phyloP scores from a whole-genome alignment of 1,284 basidiomycete genomes.

The Gastroboletus turbinatus region DNA sequence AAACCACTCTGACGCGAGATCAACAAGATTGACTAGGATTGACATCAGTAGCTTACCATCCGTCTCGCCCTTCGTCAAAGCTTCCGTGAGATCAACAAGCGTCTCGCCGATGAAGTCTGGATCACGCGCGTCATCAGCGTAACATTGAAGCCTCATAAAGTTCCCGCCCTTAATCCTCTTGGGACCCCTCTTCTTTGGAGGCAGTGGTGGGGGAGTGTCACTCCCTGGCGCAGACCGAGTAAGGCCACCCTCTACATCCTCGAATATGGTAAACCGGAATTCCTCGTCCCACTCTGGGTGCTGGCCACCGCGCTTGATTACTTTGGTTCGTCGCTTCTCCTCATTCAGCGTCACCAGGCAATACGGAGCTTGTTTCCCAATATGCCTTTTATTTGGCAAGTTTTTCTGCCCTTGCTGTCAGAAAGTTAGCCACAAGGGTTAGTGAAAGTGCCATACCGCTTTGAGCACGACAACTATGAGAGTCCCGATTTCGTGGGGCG shows the following conservation, averaged over 20 bases:
- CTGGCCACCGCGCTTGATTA: constrained; percentile 95
- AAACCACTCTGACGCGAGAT: constrained; percentile 80
- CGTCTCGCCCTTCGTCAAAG: constrained; percentile 91
- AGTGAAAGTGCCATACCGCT: constrained; percentile 66
- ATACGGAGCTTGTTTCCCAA: constrained; percentile 98
- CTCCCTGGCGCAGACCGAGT: constrained; percentile 48
- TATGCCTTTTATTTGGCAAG: constrained; percentile 90
- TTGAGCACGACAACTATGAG: constrained; percentile 94
- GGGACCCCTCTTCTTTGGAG: constrained; percentile 52
- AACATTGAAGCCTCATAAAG: constrained; percentile 82
- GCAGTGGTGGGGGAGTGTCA: constrained; percentile 60
- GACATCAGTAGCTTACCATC: constrained; percentile 67
- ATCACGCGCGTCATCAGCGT: constrained; percentile 93
- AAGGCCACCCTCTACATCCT: constrained; percentile 72
- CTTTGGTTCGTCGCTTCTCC: constrained; percentile 82
- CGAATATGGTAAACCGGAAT: constrained; percentile 88
- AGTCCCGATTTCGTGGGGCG: constrained; percentile 83
- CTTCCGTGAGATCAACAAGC: constrained; percentile 85
- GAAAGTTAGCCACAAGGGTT: constrained; percentile 15
- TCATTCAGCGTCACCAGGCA: constrained; percentile 79
- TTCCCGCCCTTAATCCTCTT: constrained; percentile 74
- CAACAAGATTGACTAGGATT: constrained; percentile 1
- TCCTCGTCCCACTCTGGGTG: constrained; percentile 99
- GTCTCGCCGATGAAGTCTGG: constrained; percentile 95
- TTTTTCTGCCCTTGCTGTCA: constrained; percentile 62